phyloP scores from a whole-genome alignment of 768 basidiomycete genomes.

The Suillus decipiens region DNA sequence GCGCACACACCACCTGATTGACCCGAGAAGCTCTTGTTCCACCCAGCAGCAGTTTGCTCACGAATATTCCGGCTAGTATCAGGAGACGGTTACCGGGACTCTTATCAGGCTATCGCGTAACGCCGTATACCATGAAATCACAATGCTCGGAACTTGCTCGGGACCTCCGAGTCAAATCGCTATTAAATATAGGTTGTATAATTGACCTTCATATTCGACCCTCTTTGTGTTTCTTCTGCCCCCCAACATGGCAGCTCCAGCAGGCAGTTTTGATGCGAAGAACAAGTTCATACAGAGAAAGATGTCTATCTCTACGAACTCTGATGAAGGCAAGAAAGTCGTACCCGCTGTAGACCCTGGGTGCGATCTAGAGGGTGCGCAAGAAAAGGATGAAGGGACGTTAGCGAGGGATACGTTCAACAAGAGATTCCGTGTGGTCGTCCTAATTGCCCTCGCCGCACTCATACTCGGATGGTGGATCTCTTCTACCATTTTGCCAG shows the following conservation, averaged over 20 bases:
- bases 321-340: conserved; percentile 15
- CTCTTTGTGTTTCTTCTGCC: not conserved
- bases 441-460: conserved; percentile 53
- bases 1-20: too few species aligned
- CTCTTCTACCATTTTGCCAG: conserved; percentile 63
- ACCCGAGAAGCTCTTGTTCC: too few species aligned
- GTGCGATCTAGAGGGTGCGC: conserved; percentile 7
- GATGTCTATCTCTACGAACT: conserved; percentile 16
- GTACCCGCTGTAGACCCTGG: conserved; percentile 22
- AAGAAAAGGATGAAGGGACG: conserved; percentile 17
- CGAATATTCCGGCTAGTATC: too few species aligned
- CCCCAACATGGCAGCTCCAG: conserved; percentile 22
- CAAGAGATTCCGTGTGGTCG: conserved; percentile 39
- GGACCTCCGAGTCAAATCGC: not conserved
- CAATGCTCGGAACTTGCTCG: not conserved
- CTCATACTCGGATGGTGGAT: conserved; percentile 88
- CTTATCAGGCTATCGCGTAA: not conserved
- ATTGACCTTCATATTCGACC: not conserved
- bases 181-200: not conserved
- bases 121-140: not conserved
- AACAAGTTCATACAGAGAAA: conserved; percentile 24
- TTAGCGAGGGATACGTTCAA: conserved; percentile 7
- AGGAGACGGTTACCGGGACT: too few species aligned
- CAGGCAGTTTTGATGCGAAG: conserved; percentile 2
- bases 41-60: too few species aligned